Percentiles rank a stretch among this genome's conserved stretches.
These are phyloP conservation scores for Hypoxylon sp. DNA, from an alignment of 2,329 filamentous ascomycete species.

Conservation along the genomic window DNA sequence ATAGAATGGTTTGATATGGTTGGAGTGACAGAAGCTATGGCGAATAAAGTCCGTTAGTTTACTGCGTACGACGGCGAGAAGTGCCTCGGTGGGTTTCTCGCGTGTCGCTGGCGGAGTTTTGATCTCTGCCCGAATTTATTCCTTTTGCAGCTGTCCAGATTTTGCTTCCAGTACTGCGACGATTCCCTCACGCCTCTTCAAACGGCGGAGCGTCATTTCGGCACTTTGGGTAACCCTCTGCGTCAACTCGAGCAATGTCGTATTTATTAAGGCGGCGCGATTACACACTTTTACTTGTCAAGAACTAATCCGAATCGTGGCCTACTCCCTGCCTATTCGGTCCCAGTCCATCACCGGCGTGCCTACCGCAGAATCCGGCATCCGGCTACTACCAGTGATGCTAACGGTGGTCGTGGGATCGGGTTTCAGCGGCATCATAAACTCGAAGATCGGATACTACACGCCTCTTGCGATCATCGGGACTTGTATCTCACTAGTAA, in stretches of 20 bases:
- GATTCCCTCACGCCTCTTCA: conserved; percentile 32
- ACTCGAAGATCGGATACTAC: conserved; percentile 45
- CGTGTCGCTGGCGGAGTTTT: conserved; percentile 50
- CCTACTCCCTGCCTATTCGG: conserved; percentile 51
- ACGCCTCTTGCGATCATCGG: conserved; percentile 41
- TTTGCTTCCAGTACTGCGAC: conserved; percentile 26
- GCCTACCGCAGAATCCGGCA: conserved; percentile 48
- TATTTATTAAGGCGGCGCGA: conserved; percentile 27
- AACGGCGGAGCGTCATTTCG: conserved; percentile 28
- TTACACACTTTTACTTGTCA: too few relatives aligned
- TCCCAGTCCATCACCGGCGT: conserved; percentile 41
- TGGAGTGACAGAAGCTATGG: conserved; percentile 51
- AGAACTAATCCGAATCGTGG: not conserved
- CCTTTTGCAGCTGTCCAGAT: conserved; percentile 46
- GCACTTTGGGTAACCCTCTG: conserved; percentile 17
- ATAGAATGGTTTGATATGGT: conserved; percentile 51
- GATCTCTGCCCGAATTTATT: conserved; percentile 55
- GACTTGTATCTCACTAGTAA: conserved; percentile 41
- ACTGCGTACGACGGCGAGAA: conserved; percentile 57
- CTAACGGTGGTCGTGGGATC: conserved; percentile 39
- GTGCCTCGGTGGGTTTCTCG: conserved; percentile 54
- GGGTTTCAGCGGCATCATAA: conserved; percentile 39
- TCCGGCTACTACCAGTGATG: conserved; percentile 49
- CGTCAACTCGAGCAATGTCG: conserved; percentile 42
- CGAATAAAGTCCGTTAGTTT: conserved; percentile 56